Conservation (phyloP, 805 yeast species). For the Monosporozyma aquatica region DNA sequence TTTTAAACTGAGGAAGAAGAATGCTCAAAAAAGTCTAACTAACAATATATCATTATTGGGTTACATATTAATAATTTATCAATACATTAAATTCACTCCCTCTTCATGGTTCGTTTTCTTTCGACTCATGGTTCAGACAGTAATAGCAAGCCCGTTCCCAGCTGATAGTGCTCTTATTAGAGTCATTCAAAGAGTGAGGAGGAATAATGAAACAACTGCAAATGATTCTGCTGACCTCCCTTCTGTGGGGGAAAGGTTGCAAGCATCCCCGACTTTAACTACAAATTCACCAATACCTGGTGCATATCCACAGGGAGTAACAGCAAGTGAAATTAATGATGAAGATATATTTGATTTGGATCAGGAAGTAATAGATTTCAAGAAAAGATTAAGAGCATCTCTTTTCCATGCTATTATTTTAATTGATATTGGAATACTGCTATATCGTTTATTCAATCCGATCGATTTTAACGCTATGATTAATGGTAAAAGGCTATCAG, state of each 20-base stretch:
- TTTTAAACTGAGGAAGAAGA: constrained; percentile 19
- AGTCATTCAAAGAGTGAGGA: constrained; percentile 8
- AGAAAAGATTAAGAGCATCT: constrained; percentile 16
- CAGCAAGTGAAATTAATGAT: no score
- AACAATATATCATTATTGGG: constrained; percentile 17
- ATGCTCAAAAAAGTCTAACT: constrained; percentile 18
- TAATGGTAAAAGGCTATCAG: constrained; percentile 16
- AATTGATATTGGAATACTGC: constrained; percentile 15
- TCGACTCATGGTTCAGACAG: constrained; percentile 10
- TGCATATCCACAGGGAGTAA: no score
- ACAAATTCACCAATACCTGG: constrained; percentile 21
- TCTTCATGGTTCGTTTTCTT: constrained; percentile 10
- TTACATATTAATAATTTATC: constrained; percentile 17
- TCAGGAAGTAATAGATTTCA: constrained; percentile 5
- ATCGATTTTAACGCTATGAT: constrained; percentile 32
- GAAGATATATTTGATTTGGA: constrained; percentile 4
- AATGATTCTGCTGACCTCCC: background rate
- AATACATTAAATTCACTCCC: constrained; percentile 25
- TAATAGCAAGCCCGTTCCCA: constrained; percentile 35
- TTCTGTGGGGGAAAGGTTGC: no score
- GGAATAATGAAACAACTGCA: background rate
- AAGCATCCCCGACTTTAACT: no score
- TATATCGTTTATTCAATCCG: constrained; percentile 20
- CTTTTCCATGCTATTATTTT: constrained; percentile 22
- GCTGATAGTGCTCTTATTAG: constrained; percentile 20